phyloP scores from a whole-genome alignment of 768 basidiomycete genomes.

The Leccinellum rugosiceps region DNA sequence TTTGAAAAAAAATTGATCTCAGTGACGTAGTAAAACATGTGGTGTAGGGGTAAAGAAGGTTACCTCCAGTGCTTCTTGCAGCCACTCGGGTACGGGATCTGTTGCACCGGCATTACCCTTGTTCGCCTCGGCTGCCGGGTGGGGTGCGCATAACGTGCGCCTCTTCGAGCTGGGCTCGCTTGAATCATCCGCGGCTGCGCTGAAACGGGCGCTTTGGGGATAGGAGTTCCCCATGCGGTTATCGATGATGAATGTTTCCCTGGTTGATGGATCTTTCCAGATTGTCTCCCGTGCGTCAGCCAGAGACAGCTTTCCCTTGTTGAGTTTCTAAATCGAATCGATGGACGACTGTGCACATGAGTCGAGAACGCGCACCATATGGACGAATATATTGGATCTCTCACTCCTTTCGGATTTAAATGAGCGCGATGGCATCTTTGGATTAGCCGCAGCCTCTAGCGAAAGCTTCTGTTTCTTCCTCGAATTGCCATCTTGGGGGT shows the following conservation, averaged over 20 bases:
- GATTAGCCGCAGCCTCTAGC: slow-evolving; percentile 13
- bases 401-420: slow-evolving; percentile 8
- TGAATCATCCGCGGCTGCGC: slow-evolving; percentile 6
- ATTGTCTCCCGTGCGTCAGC: slow-evolving; percentile 30
- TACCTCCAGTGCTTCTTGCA: slow-evolving; percentile 58
- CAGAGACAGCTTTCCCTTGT: slow-evolving; percentile 18
- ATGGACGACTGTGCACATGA: slow-evolving; percentile 2
- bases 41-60: slow-evolving; percentile 18
- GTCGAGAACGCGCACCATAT: slow-evolving; percentile 19
- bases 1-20: slow-evolving; percentile 28
- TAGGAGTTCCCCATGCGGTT: slow-evolving; percentile 68
- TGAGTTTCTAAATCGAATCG: slow-evolving; percentile 10
- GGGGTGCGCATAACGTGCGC: slow-evolving; percentile 12
- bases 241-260: slow-evolving; percentile 59
- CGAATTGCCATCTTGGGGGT: slow-evolving; percentile 31
- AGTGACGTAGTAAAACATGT: slow-evolving; percentile 3
- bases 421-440: slow-evolving; percentile 2
- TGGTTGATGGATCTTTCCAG: slow-evolving; percentile 67
- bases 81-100: slow-evolving; percentile 55
- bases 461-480: slow-evolving; percentile 51
- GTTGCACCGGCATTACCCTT: slow-evolving; percentile 6
- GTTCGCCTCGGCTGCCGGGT: slow-evolving; percentile 3
- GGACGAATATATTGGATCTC: slow-evolving; percentile 7
- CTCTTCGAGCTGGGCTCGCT: slow-evolving; percentile 9
- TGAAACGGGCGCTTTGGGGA: slow-evolving; percentile 25